phyloP scores from a whole-genome alignment of 805 yeast species.

The Ogataea polymorpha region DNA sequence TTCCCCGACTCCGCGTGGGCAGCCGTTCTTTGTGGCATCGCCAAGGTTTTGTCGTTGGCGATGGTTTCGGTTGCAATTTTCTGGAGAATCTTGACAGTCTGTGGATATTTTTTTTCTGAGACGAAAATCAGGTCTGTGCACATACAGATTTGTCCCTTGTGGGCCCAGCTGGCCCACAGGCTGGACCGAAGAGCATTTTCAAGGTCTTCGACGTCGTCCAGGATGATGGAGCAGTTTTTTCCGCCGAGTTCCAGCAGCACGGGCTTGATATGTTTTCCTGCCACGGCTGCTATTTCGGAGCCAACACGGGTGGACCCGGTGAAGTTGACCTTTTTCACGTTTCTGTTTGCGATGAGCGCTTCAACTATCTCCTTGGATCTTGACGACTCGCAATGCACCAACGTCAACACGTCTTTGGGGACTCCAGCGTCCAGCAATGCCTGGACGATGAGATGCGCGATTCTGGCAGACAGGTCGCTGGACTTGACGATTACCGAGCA shows the following conservation, averaged over 20 bases:
- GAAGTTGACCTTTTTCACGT: slow-evolving; percentile 39
- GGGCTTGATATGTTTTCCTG: slow-evolving; percentile 40
- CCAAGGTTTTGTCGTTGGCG: slow-evolving; percentile 15
- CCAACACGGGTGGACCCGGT: slow-evolving; percentile 47
- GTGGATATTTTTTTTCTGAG: slow-evolving; percentile 35
- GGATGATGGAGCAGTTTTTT: slow-evolving; percentile 38
- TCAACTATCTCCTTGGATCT: slow-evolving; percentile 30
- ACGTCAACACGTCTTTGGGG: slow-evolving; percentile 35
- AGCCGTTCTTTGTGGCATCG: slow-evolving; percentile 31
- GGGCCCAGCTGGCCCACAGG: slow-evolving; percentile 38
- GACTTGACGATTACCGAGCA: slow-evolving; percentile 44
- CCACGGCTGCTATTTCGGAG: slow-evolving; percentile 32
- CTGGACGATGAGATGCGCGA: slow-evolving; percentile 33
- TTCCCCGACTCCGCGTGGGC: slow-evolving; percentile 25
- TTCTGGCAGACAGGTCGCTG: slow-evolving; percentile 37
- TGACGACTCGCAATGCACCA: slow-evolving; percentile 32
- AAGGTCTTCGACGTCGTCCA: slow-evolving; percentile 33
- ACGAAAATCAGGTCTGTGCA: slow-evolving; percentile 39
- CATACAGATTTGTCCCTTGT: slow-evolving; percentile 50
- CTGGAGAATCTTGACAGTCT: slow-evolving; percentile 24
- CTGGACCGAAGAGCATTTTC: slow-evolving; percentile 29
- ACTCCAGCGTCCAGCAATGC: slow-evolving; percentile 39
- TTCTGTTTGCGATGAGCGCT: slow-evolving; percentile 26
- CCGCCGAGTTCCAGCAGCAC: slow-evolving; percentile 45
- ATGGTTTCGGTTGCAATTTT: slow-evolving; percentile 11